Base-by-base conservation (phyloP, 2,329 filamentous ascomycete species). In the Mycogone perniciosa region DNA sequence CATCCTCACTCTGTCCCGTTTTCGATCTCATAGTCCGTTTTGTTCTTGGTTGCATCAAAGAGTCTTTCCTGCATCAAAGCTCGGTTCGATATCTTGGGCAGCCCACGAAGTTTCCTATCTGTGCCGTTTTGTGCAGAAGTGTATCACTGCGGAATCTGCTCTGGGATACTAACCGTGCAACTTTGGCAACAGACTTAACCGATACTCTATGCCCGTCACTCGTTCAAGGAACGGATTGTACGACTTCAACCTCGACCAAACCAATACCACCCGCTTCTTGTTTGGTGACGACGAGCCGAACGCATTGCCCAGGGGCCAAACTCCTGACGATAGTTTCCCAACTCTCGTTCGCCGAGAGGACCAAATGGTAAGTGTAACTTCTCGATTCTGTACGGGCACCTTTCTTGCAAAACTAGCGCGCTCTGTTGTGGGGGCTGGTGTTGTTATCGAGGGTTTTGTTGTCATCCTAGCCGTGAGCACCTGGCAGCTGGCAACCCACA, bases 171-270 rank as follows among this genome's bases (percentile, higher is more conserved):
- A 39, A 65, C 52, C 29, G 57, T 57, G 54, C 33, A 42, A 9
- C 48, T 38, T 35, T 56, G 53, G 61, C 54, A 55, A 60, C 60
- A 95, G 89, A 59, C 77, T 85, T 54, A 95, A 96, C 67, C 86
- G 92, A 57, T 95, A 95, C 69, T 96, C 92, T 4, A 91, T 96
- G 87, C 92, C 92, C 31, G 87, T 92, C 46, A 89, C 86, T 44
- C 79, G 80, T 54, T 81, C 84, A 57, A 81, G 85, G 58, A 82
- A 77, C 58, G 80, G 85, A 56, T 71, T 83, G 60, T 83, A 86
- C 63, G 83, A 85, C 57, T 77, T 83, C 60, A 80, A 80, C 37
- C 74, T 95, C 51, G 90, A 93, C 55, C 85, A 88, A 59, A 89
- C 89, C 62, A 91, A 93, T 70, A 90, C 88, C 9, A 81, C 89